A percentile compares a stretch with the other conserved stretches of the same genome.
Conservation (phyloP, 148 eudicot species). For the Rhododendron ovatum region DNA sequence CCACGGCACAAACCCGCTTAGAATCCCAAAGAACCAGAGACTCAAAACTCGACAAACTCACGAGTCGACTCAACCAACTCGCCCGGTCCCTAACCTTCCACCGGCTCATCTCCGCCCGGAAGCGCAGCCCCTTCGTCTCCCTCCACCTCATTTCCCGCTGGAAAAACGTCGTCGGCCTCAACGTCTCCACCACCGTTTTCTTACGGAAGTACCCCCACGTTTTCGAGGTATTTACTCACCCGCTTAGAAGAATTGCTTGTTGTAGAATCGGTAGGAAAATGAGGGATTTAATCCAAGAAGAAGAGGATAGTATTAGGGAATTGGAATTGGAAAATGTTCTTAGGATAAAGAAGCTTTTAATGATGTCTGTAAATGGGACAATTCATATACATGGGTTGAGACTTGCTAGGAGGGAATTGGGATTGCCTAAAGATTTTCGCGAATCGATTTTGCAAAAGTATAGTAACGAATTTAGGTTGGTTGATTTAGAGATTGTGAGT, state of each 20-base stretch:
- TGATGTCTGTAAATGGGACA: slow-evolving; percentile 60
- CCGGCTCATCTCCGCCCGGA: slow-evolving; percentile 44
- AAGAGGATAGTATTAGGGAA: slow-evolving; percentile 22
- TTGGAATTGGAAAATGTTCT: slow-evolving; percentile 48
- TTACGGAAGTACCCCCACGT: slow-evolving; percentile 54
- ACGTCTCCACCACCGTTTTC: slow-evolving; percentile 39
- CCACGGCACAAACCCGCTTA: slow-evolving; percentile 69
- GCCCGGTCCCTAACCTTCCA: slow-evolving; percentile 49
- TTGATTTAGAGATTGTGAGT: slow-evolving; percentile 58
- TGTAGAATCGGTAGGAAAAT: slow-evolving; percentile 43
- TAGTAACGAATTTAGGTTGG: slow-evolving; percentile 38
- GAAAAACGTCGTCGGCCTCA: slow-evolving; percentile 49
- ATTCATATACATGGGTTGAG: slow-evolving; percentile 69
- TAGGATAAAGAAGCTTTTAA: slow-evolving; percentile 52
- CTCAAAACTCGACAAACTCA: slow-evolving; percentile 51
- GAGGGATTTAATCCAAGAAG: slow-evolving; percentile 41
- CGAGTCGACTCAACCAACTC: slow-evolving; percentile 33
- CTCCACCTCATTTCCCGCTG: slow-evolving; percentile 60
- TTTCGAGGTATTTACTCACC: slow-evolving; percentile 71
- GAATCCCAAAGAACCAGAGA: slow-evolving; percentile 58
- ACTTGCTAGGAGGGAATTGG: slow-evolving; percentile 56
- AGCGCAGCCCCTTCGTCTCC: slow-evolving; percentile 54
- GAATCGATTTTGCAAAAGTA: slow-evolving; percentile 66
- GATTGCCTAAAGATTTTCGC: slow-evolving; percentile 59
- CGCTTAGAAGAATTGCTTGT: slow-evolving; percentile 46